Conservation (phyloP, 2,329 filamentous ascomycete species). For the Coniochaeta sp. region DNA sequence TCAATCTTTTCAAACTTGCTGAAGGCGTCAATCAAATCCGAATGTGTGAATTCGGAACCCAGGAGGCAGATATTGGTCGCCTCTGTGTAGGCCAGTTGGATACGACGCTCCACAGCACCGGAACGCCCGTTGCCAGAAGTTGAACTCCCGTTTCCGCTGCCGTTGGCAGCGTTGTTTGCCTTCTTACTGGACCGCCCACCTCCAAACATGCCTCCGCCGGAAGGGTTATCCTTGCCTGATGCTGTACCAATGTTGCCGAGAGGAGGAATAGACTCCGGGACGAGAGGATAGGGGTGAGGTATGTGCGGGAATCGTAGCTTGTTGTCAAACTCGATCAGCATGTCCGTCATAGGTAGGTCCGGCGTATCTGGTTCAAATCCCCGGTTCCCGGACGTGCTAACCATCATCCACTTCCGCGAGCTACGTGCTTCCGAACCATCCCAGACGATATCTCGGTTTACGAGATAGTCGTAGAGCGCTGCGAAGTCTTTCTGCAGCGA, state of each 20-base stretch:
- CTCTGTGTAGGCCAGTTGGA: conserved; percentile 51
- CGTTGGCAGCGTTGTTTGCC: conserved; percentile 8
- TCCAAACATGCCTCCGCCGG: conserved; percentile 16
- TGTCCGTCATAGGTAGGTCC: conserved; percentile 58
- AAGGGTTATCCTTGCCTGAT: conserved; percentile 15
- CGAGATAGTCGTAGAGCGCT: conserved; percentile 62
- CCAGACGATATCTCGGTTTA: conserved; percentile 61
- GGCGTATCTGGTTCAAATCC: conserved; percentile 40
- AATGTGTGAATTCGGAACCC: conserved; percentile 43
- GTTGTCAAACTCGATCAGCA: conserved; percentile 60
- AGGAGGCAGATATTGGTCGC: conserved; percentile 52
- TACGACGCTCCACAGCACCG: conserved; percentile 35
- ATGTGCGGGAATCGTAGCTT: conserved; percentile 57
- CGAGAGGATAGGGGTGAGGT: conserved; percentile 58
- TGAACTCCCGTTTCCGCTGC: conserved; percentile 14
- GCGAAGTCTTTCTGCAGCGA: conserved; percentile 60
- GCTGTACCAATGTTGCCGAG: conserved; percentile 6
- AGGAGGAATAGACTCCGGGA: conserved; percentile 45
- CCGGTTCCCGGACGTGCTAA: conserved; percentile 35
- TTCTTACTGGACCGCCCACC: conserved; percentile 21
- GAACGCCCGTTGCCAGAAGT: conserved; percentile 10
- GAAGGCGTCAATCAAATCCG: conserved; percentile 48
- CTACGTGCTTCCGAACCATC: conserved; percentile 54
- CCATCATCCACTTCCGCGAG: conserved; percentile 59
- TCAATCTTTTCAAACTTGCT: conserved; percentile 50